A percentile compares a stretch with the other conserved stretches of the same genome.
phyloP scores from a whole-genome alignment of 257 asterid species.

The Verbena officinalis region DNA sequence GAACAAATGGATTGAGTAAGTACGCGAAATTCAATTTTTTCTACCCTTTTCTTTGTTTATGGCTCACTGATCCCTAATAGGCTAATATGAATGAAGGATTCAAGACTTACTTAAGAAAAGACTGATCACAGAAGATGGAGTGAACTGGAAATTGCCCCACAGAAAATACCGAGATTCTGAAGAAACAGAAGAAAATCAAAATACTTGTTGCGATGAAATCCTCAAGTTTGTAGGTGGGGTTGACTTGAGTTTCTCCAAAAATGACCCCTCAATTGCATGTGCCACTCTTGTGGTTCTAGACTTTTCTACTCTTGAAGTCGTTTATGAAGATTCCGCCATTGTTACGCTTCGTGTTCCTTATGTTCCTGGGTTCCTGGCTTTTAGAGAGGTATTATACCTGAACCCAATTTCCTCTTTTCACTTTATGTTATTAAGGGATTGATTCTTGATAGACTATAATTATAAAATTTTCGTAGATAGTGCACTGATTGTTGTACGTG shows the following conservation, averaged over 20 bases:
- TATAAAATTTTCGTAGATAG: not conserved
- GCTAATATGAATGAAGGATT: constrained; percentile 41
- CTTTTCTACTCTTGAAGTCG: constrained; percentile 52
- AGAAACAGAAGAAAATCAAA: constrained; percentile 30
- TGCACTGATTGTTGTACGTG: constrained; percentile 1
- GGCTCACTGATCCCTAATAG: too few relatives aligned
- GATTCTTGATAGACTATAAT: constrained; percentile 1
- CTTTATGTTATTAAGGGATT: not conserved
- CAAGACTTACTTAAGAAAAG: constrained; percentile 64
- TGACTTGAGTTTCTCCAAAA: constrained; percentile 82
- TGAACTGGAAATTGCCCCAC: constrained; percentile 59
- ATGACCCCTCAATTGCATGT: constrained; percentile 76
- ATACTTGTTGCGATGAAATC: constrained; percentile 23
- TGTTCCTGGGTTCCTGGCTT: constrained; percentile 86
- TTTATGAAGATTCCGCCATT: constrained; percentile 63
- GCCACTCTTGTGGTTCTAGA: constrained; percentile 82
- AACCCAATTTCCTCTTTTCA: not conserved
- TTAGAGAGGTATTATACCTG: constrained; percentile 68
- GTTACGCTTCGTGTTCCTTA: constrained; percentile 69
- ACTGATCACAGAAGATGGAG: constrained; percentile 55
- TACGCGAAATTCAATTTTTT: not conserved
- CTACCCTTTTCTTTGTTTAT: not conserved
- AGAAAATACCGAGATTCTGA: not conserved
- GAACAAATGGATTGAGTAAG: constrained; percentile 47
- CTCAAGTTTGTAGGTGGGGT: constrained; percentile 79